Evolutionary conservation across 108 stramenopile species (phyloP).

Genomic region (Conticribra weissflogii): DNA sequence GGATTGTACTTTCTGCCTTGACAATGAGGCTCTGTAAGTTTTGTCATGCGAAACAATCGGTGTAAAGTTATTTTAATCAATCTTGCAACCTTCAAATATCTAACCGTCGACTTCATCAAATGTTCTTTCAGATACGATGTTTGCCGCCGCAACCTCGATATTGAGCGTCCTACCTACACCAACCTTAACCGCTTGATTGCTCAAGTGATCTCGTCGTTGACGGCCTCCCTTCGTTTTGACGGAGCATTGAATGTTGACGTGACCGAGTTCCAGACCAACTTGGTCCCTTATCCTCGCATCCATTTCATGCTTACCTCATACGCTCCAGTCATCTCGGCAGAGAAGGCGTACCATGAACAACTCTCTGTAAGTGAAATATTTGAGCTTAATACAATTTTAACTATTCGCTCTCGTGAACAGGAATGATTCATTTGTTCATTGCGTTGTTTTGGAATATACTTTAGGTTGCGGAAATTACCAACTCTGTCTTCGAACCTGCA

Average conservation of each 20-base stretch:
- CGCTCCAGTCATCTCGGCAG: constrained; percentile 91
- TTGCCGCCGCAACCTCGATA: constrained; percentile 93
- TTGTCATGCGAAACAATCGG: background rate
- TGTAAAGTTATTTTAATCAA: no score
- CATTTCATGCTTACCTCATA: constrained; percentile 96
- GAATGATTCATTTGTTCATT: no score
- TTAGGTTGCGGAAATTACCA: constrained; percentile 95
- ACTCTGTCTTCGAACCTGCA: constrained; percentile 92
- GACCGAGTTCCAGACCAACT: constrained; percentile 97
- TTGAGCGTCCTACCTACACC: constrained; percentile 93
- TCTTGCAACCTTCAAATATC: background rate
- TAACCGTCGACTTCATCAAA: background rate
- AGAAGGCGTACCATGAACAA: constrained; percentile 93
- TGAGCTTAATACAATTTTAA: no score
- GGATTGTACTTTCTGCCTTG: constrained; percentile 93
- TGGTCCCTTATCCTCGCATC: constrained; percentile 96
- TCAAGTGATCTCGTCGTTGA: constrained; percentile 92
- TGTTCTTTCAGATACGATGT: constrained; percentile 75
- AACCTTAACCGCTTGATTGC: constrained; percentile 95
- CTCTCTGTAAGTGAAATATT: no score
- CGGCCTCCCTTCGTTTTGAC: constrained; percentile 95
- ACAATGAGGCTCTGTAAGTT: constrained; percentile 89
- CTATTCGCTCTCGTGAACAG: no score
- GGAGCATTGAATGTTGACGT: constrained; percentile 96
- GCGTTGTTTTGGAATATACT: no score